Base-by-base conservation (phyloP, 2,329 filamentous ascomycete species). In the Lachnellula cervina region DNA sequence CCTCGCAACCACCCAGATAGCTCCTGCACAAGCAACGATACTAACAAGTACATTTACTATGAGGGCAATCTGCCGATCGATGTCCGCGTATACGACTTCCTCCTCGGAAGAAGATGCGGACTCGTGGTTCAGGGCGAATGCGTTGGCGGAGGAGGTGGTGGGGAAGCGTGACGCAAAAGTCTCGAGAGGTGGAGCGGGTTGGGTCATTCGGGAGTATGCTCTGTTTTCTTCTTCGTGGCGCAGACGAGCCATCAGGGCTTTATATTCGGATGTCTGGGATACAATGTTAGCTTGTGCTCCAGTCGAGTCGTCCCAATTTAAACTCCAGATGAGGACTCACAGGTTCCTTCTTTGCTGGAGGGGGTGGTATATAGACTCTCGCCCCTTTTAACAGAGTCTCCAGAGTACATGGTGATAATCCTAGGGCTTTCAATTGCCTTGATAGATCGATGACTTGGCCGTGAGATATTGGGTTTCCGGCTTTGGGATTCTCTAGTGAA, bases 41-140 rank as follows among this genome's bases (percentile, higher is more conserved):
- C 90, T 96, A 52, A 96, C 78, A 40, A 97, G 74, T 50, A 97
- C 90, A 70, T 97, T 99, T 66, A 96, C 79, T 51, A 97, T 90
- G 7, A 97, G 77, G 43, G 88, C 85, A 55, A 94, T 74, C 66
- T 94, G 90, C n/a, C 88, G 80, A 69, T 93, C 87, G 1, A 94
- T 78, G 58, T 94, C 89, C 37, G 81, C 80, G 60, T 85, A 86
- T 2, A 84, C 86, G 2, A 88, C 74, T 2, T 87, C 84, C 59
- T 90, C 87, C 61, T 82, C 75, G 55, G 79, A 78, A 7, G 62
- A 50, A 55, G 67, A 62, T 62, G 72, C 74, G 5, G 76, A 80
- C 25, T 73, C 71, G 17, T 72, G 68, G 42, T 70, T 76, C 59
- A 76, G 80, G 55, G 80, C 79, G 66, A 82, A 86, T 11, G 77